These are phyloP conservation scores for Pseudomassariella vexata DNA, from an alignment of 2,329 filamentous ascomycete species.

Conservation along the genomic window DNA sequence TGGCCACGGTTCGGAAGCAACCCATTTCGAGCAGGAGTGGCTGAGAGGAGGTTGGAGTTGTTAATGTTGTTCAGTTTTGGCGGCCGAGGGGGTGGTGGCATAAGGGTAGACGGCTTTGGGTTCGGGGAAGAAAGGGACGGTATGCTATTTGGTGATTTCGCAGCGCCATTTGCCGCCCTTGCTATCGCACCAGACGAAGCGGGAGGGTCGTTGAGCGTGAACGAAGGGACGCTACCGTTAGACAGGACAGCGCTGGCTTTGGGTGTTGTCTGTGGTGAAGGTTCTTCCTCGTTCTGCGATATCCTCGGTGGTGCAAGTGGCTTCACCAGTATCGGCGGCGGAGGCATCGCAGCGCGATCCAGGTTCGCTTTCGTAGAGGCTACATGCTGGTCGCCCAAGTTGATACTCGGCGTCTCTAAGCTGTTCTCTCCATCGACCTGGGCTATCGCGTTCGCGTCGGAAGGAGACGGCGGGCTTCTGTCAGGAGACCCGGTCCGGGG, in stretches of 20 bases:
- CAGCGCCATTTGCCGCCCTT: constrained; percentile 9
- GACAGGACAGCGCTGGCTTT: constrained; percentile 33
- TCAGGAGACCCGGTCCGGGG: too few species aligned
- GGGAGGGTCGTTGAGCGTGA: constrained; percentile 31
- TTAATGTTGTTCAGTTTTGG: constrained; percentile 16
- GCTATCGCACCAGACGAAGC: constrained; percentile 20
- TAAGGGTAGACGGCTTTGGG: constrained; percentile 3
- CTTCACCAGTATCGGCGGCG: too few species aligned
- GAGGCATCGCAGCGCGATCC: constrained; percentile 31
- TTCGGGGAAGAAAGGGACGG: constrained; percentile 10
- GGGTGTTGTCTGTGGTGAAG: constrained; percentile 41
- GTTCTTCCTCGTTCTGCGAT: constrained; percentile 9
- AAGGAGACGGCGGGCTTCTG: too few species aligned
- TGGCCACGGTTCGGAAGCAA: too few species aligned
- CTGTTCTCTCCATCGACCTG: too few species aligned
- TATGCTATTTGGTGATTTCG: constrained; percentile 6
- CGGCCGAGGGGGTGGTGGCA: constrained; percentile 17
- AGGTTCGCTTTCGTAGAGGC: constrained; percentile 7
- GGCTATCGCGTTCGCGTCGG: too few species aligned
- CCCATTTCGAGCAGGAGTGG: too few species aligned
- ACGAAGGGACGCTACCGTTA: constrained; percentile 32
- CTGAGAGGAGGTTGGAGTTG: too few species aligned
- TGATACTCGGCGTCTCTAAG: too few species aligned
- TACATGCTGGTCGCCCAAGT: too few species aligned
- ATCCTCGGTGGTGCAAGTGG: too few species aligned